A percentile compares a stretch with the other conserved stretches of the same genome.
These are phyloP conservation scores for Orbilia javanica DNA, from an alignment of 2,329 filamentous ascomycete species.

Conservation along the genomic window DNA sequence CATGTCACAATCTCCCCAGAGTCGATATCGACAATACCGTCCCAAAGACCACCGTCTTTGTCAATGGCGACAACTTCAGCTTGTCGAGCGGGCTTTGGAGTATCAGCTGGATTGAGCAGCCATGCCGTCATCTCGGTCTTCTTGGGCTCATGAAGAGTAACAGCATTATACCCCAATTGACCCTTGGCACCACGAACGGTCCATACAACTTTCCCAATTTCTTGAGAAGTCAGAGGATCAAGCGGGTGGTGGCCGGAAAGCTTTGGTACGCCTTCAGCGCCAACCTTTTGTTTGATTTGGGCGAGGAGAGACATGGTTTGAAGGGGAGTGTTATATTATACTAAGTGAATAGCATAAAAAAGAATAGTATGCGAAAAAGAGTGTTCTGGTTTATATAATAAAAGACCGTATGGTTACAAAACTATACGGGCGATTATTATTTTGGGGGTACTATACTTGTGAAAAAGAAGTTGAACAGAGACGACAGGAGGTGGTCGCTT, in stretches of 20 bases:
- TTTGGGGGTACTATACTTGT: background rate
- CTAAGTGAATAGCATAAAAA: conserved; percentile 6
- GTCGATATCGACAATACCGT: conserved; percentile 81
- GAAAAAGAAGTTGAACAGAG: conserved; percentile 4
- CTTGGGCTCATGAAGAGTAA: conserved; percentile 84
- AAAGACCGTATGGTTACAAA: background rate
- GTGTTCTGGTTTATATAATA: background rate
- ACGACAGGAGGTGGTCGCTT: conserved; percentile 14
- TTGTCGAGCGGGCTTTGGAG: conserved; percentile 75
- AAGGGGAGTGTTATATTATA: background rate
- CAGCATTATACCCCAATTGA: conserved; percentile 84
- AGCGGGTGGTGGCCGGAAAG: conserved; percentile 74
- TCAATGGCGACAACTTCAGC: conserved; percentile 88
- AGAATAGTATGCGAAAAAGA: background rate
- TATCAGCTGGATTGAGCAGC: conserved; percentile 75
- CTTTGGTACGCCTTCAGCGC: background rate
- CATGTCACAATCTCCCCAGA: conserved; percentile 77
- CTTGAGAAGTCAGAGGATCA: conserved; percentile 78
- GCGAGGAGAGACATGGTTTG: conserved; percentile 31
- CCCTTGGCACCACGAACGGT: conserved; percentile 78
- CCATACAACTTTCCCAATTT: conserved; percentile 79
- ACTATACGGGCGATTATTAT: background rate
- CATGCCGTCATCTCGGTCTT: conserved; percentile 86
- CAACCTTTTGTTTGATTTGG: conserved; percentile 39
- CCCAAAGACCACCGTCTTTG: conserved; percentile 81